Evolutionary conservation across 495 filamentous ascomycete genomes (phyloP).

Genomic region (Aspergillus homomorphus): DNA sequence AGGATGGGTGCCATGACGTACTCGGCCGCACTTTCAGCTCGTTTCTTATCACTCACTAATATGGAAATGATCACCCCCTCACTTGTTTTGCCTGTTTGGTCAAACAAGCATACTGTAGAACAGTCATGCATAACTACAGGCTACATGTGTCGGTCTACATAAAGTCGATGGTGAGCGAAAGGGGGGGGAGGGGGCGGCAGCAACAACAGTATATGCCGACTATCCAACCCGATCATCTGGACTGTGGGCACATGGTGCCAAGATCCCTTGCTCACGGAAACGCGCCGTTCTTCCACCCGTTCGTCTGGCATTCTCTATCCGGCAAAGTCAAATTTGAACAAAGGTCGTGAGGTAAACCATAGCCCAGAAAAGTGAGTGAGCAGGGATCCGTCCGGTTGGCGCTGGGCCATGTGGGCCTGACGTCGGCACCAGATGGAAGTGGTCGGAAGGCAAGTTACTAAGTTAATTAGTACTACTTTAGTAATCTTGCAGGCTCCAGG

Average conservation of each 20-base stretch:
- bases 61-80: neutral
- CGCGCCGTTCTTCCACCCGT: slow-evolving; percentile 5
- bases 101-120: too few relatives aligned
- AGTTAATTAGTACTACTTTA: too few relatives aligned
- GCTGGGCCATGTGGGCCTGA: slow-evolving; percentile 27
- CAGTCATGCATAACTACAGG: too few relatives aligned
- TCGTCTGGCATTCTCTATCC: slow-evolving; percentile 5
- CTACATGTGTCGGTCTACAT: neutral
- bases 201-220: neutral
- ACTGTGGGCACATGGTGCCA: neutral
- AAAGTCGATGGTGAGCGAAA: neutral
- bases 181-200: too few relatives aligned
- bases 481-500: too few relatives aligned
- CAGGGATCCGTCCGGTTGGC: slow-evolving; percentile 1
- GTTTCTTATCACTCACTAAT: neutral
- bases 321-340: neutral
- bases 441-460: too few relatives aligned
- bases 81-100: too few relatives aligned
- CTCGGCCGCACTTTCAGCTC: neutral
- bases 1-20: neutral
- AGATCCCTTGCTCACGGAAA: slow-evolving; percentile 4
- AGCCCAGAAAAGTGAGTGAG: slow-evolving; percentile 5
- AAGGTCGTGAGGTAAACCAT: neutral
- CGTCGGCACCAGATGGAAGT: slow-evolving; percentile 18
- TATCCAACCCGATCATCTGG: neutral